Conservation (phyloP, 441 rosid species). For the Daphne laureola region DNA sequence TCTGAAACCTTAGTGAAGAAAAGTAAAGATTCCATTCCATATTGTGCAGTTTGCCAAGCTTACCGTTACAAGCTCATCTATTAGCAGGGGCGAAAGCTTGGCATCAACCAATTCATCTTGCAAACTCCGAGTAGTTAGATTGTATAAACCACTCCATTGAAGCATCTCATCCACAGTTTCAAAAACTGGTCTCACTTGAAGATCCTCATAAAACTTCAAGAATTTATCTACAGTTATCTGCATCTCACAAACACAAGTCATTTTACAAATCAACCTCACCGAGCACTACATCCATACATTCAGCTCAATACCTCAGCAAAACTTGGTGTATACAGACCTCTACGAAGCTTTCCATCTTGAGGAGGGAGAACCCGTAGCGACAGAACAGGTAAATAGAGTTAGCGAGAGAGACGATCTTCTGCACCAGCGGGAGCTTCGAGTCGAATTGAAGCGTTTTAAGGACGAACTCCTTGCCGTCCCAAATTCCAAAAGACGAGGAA, state of each 20-base stretch:
- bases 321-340: slow-evolving; percentile 28
- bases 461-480: slow-evolving; percentile 62
- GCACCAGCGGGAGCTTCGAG: slow-evolving; percentile 34
- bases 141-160: slow-evolving; percentile 68
- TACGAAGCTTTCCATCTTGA: slow-evolving; percentile 58
- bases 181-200: slow-evolving; percentile 60
- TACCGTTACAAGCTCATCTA: slow-evolving; percentile 68
- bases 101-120: slow-evolving; percentile 37
- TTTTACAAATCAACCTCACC: neutral
- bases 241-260: slow-evolving; percentile 13
- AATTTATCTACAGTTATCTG: slow-evolving; percentile 51
- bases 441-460: slow-evolving; percentile 43
- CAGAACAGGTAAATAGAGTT: slow-evolving; percentile 47
- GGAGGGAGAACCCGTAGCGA: slow-evolving; percentile 69
- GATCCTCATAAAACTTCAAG: slow-evolving; percentile 62
- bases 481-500: slow-evolving; percentile 51
- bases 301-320: neutral
- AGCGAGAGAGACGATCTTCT: slow-evolving; percentile 48
- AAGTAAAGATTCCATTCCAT: too few species aligned
- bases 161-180: slow-evolving; percentile 81
- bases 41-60: slow-evolving; percentile 10
- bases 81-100: slow-evolving; percentile 49
- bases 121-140: slow-evolving; percentile 59
- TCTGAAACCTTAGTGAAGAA: too few species aligned
- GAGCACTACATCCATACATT: neutral